These are phyloP conservation scores for Collybia sordida DNA, from an alignment of 768 basidiomycete genomes.

Conservation along the genomic window DNA sequence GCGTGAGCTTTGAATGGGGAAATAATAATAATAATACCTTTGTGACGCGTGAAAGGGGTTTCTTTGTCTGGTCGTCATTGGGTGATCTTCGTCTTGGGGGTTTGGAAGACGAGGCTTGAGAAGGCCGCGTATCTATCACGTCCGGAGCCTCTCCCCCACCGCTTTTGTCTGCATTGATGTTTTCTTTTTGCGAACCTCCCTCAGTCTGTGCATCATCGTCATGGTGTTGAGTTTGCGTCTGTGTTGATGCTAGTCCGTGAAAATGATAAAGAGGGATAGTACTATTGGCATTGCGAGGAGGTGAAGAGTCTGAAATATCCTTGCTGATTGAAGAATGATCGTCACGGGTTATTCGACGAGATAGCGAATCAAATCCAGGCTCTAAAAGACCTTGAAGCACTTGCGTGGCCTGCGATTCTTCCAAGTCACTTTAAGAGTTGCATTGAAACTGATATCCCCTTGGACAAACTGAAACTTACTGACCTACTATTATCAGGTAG, in stretches of 20 bases:
- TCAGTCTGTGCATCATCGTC: constrained; percentile 30
- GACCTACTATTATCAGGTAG: constrained; percentile 33
- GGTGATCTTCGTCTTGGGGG: constrained; percentile 21
- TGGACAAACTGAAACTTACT: constrained; percentile 15
- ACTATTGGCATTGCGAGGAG: constrained; percentile 28
- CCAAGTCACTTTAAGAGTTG: constrained; percentile 34
- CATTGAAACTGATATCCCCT: constrained; percentile 1
- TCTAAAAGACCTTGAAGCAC: constrained; percentile 47
- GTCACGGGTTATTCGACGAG: constrained; percentile 14
- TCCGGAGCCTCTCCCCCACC: constrained; percentile 5
- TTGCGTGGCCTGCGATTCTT: constrained; percentile 54
- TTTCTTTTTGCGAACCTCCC: constrained; percentile 57
- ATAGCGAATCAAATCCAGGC: constrained; percentile 14
- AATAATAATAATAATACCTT: constrained; percentile 19
- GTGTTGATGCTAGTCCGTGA: constrained; percentile 54
- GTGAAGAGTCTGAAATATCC: constrained; percentile 39
- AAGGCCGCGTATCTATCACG: constrained; percentile 15
- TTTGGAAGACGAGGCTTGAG: constrained; percentile 22
- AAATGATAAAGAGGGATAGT: constrained; percentile 52
- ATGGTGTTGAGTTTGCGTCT: constrained; percentile 47
- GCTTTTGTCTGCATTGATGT: constrained; percentile 24
- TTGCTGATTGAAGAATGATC: constrained; percentile 24
- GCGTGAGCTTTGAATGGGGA: constrained; percentile 15
- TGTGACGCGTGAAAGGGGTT: constrained; percentile 17
- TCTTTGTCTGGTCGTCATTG: constrained; percentile 22